A percentile compares a stretch with the other conserved stretches of the same genome.
These are phyloP conservation scores for Hirsutella thompsonii DNA, from an alignment of 2,329 filamentous ascomycete genomes.

Conservation along the genomic window DNA sequence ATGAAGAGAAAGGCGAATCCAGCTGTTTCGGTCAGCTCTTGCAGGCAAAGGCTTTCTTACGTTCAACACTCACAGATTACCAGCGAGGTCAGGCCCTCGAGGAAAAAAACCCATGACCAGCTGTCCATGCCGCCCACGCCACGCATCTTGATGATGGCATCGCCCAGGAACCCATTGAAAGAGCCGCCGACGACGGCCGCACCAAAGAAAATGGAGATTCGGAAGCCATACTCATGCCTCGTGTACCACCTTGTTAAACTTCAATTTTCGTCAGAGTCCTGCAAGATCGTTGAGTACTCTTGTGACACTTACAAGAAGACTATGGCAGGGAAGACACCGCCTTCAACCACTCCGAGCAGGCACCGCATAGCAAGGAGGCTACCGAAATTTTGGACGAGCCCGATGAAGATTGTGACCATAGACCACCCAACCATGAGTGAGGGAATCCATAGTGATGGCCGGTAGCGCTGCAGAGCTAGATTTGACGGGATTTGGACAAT, in stretches of 20 bases:
- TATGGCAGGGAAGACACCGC: constrained; percentile 49
- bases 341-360: constrained; percentile 36
- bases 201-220: constrained; percentile 48
- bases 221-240: constrained; percentile 45
- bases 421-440: constrained; percentile 41
- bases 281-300: not conserved
- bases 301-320: constrained; percentile 33
- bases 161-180: constrained; percentile 48
- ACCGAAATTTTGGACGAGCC: constrained; percentile 34
- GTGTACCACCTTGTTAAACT: constrained; percentile 46
- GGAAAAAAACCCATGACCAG: constrained; percentile 74
- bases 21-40: constrained; percentile 19
- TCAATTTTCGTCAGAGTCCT: not conserved
- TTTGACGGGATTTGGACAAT: constrained; percentile 42
- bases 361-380: constrained; percentile 35
- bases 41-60: not conserved
- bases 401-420: constrained; percentile 31
- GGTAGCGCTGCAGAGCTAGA: constrained; percentile 39
- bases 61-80: constrained; percentile 18
- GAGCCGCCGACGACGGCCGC: constrained; percentile 47
- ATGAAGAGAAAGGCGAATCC: constrained; percentile 36
- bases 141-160: constrained; percentile 45
- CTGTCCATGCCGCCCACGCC: constrained; percentile 38
- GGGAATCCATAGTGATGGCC: constrained; percentile 38
- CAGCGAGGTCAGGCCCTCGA: constrained; percentile 43